phyloP scores from a whole-genome alignment of 441 rosid genomes.

The Corymbia citriodora region DNA sequence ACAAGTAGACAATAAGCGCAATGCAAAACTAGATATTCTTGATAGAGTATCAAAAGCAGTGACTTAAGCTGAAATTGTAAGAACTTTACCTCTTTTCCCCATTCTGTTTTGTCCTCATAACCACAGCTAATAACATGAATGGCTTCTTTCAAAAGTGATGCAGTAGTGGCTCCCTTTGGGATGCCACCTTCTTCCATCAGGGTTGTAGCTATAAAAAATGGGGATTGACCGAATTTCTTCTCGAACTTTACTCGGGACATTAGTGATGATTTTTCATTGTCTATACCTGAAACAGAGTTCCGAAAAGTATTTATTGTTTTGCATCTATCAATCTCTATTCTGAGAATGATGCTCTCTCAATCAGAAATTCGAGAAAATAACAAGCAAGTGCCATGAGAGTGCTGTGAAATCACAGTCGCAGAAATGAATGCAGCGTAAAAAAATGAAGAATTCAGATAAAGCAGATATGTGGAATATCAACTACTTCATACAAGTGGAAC shows the following conservation, averaged over 20 bases:
- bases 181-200: slow-evolving; percentile 84
- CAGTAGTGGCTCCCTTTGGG: slow-evolving; percentile 70
- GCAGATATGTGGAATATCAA: background rate
- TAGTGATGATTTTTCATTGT: slow-evolving; percentile 50
- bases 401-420: background rate
- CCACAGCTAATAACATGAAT: slow-evolving; percentile 98
- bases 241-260: slow-evolving; percentile 69
- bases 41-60: background rate
- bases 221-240: slow-evolving; percentile 92
- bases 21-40: background rate
- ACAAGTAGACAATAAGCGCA: background rate
- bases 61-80: background rate
- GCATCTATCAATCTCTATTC: background rate
- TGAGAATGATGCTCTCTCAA: background rate
- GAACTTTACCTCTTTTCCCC: slow-evolving; percentile 91
- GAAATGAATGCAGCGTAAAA: background rate
- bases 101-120: slow-evolving; percentile 93
- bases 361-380: background rate
- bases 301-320: background rate
- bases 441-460: background rate
- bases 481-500: background rate
- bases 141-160: slow-evolving; percentile 90
- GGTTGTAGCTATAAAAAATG: slow-evolving; percentile 79
- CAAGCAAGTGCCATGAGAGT: background rate
- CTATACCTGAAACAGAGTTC: slow-evolving; percentile 35